Evolutionary conservation across 768 basidiomycete species (phyloP), one percentile per base, ranked within the genome.

Genomic region (Amanita fuliginea): DNA sequence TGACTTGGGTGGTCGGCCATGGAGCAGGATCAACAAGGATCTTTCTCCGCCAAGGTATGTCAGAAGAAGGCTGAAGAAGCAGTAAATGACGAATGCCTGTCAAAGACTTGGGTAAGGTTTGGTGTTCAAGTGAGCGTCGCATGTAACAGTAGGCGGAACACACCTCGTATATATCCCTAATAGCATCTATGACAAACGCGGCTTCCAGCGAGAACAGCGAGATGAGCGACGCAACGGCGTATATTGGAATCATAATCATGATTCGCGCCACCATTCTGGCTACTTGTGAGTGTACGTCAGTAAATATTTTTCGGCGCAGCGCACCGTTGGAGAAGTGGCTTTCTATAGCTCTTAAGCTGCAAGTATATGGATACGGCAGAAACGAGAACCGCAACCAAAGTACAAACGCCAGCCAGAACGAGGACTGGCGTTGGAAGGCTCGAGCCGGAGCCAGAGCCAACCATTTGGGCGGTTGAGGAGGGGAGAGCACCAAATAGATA

Each of bases 91-190:
- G 62, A 93, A 95, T 1, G 91, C 91, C 89, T 92, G 28, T 43
- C n/a, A 33, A 35, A 18, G 21, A 21, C 11, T 47, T 3, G 36
- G 30, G 42, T 32, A 22, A 21, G 21, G 21, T 14, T n/a, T 36
- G 6, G 9, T n/a, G 11, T n/a, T n/a, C 11, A 10, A 40, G 16
- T 9, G 19, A 19, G 16, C 6, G 37, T 32, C 37, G 36, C 22
- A 30, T 14, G 41, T 13, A 14, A 11, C 9, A 52, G 34, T 9
- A 28, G 14, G 8, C 32, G 32, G 33, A 37, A 62, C 77, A 52
- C 52, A 91, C 93, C 76, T 99, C 96, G 63, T 99, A 99, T 13
- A 99, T 78, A 64, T 98, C 96, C 37, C 96, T 77, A 53, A 98
- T 72, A 13, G 79, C 91, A 62, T 99, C 96, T 53, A 99, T 94